Conservation (phyloP, 2,329 filamentous ascomycete genomes). For the Whalleya microplaca region DNA sequence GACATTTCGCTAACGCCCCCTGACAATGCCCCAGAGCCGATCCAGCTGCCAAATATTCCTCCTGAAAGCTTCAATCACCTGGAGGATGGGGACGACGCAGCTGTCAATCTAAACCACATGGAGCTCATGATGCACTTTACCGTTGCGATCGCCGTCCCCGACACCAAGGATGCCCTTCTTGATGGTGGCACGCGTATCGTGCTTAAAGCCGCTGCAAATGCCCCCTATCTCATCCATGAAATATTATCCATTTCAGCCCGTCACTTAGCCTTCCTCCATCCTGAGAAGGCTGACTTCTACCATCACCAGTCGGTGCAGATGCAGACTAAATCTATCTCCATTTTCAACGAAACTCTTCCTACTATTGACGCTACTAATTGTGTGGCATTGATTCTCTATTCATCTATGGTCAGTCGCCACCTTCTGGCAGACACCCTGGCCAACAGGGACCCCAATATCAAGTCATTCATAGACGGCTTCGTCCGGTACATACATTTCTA, state of each 20-base stretch:
- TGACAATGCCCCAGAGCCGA: background rate
- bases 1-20: background rate
- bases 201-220: slow-evolving; percentile 29
- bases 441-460: slow-evolving; percentile 26
- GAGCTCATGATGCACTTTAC: slow-evolving; percentile 41
- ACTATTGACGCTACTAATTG: slow-evolving; percentile 36
- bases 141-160: slow-evolving; percentile 31
- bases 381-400: slow-evolving; percentile 39
- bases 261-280: slow-evolving; percentile 37
- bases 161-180: slow-evolving; percentile 16
- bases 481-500: slow-evolving; percentile 34
- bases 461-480: slow-evolving; percentile 36
- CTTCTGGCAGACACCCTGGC: slow-evolving; percentile 40
- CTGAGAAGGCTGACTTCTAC: slow-evolving; percentile 27
- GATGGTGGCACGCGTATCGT: slow-evolving; percentile 20
- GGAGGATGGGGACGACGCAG: slow-evolving; percentile 3
- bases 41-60: background rate
- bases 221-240: slow-evolving; percentile 42
- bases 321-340: slow-evolving; percentile 38
- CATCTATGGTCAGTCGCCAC: slow-evolving; percentile 39
- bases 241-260: slow-evolving; percentile 42
- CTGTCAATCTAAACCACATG: slow-evolving; percentile 40
- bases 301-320: slow-evolving; percentile 32
- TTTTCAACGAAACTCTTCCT: slow-evolving; percentile 34
- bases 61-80: background rate